A percentile compares a stretch with the other conserved stretches of the same genome.
Conservation (phyloP, 129 eudicot genomes). For the Silybum marianum region DNA sequence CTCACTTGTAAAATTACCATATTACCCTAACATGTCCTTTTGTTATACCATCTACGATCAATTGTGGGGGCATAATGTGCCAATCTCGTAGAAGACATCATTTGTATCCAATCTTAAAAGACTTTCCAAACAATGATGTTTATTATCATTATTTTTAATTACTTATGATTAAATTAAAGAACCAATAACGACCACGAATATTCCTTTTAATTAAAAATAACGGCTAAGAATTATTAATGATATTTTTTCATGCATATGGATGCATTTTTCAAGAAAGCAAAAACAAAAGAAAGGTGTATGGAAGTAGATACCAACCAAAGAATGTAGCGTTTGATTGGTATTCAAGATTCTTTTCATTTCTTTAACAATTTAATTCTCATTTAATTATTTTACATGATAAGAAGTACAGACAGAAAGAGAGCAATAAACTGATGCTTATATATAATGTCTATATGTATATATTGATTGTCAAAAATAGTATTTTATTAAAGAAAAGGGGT, state of each 20-base stretch:
- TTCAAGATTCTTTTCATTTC: not conserved
- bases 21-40: constrained; percentile 17
- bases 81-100: constrained; percentile 29
- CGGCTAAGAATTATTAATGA: constrained; percentile 5
- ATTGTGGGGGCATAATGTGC: constrained; percentile 19
- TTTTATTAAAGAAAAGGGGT: constrained; percentile 27
- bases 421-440: constrained; percentile 12
- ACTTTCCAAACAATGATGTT: constrained; percentile 12
- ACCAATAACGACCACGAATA: constrained; percentile 6
- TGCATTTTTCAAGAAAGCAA: not conserved
- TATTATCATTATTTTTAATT: constrained; percentile 21
- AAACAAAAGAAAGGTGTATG: not conserved
- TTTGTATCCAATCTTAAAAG: constrained; percentile 19
- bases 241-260: not conserved
- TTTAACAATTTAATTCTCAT: not conserved
- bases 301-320: not conserved
- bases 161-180: constrained; percentile 17
- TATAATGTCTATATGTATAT: not conserved
- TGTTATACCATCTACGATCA: not conserved
- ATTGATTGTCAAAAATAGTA: not conserved
- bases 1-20: constrained; percentile 12
- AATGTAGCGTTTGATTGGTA: not conserved
- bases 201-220: not conserved
- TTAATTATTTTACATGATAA: not conserved
- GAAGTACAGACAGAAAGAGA: not conserved